Evolutionary conservation across 495 filamentous ascomycete genomes (phyloP).

Genomic region (Aeminium ludgeri): DNA sequence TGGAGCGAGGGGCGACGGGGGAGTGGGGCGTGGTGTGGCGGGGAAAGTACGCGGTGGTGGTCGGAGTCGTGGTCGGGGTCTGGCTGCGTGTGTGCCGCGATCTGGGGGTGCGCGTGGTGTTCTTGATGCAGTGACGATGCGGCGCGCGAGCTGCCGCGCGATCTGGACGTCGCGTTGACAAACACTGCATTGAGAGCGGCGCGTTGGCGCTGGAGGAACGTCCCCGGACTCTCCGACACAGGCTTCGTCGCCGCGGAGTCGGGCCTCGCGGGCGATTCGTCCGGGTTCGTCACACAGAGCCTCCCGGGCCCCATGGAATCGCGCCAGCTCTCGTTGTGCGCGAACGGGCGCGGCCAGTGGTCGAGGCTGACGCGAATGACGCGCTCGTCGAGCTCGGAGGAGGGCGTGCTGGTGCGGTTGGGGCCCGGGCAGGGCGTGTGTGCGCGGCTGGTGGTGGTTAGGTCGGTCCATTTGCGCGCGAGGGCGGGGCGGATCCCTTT

Average conservation of each 20-base stretch:
- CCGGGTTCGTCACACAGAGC: constrained; percentile 12
- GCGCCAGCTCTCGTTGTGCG: constrained; percentile 9
- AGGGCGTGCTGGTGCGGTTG: neutral
- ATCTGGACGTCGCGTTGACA: neutral
- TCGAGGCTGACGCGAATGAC: constrained; percentile 10
- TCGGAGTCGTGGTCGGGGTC: constrained; percentile 7
- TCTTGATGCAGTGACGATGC: neutral
- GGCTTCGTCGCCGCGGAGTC: constrained; percentile 1
- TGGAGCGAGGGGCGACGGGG: constrained; percentile 9
- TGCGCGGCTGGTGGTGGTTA: neutral
- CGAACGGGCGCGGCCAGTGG: constrained; percentile 13
- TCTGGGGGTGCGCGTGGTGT: neutral
- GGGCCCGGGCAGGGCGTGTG: constrained; percentile 1
- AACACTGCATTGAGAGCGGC: constrained; percentile 6
- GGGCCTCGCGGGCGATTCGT: constrained; percentile 2
- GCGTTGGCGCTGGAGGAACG: constrained; percentile 7
- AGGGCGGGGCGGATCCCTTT: constrained; percentile 4
- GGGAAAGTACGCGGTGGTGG: constrained; percentile 5
- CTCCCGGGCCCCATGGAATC: constrained; percentile 11
- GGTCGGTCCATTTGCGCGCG: constrained; percentile 5
- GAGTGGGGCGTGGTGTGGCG: neutral
- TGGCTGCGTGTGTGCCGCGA: neutral
- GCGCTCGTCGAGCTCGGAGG: neutral
- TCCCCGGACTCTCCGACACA: neutral
- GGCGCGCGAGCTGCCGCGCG: constrained; percentile 1